These are phyloP conservation scores for Zymoseptoria passerinii DNA, from an alignment of 2,329 filamentous ascomycete genomes.

Conservation along the genomic window DNA sequence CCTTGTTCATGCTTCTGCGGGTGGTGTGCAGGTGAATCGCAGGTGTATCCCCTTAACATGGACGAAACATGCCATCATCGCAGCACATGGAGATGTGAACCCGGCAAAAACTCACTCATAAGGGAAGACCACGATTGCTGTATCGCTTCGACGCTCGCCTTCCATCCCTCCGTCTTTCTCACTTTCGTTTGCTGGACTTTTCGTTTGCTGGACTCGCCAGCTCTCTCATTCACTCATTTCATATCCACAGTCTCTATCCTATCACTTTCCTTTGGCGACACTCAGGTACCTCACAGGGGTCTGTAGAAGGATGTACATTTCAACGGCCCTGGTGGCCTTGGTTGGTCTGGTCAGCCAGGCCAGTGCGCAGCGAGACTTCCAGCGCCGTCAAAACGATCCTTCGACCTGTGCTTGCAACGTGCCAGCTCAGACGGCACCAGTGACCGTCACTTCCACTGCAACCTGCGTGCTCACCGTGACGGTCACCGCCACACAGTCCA, in stretches of 20 bases:
- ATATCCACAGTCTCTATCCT: constrained; percentile 15
- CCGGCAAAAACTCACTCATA: too few species aligned
- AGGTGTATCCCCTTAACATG: background rate
- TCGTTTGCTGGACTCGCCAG: background rate
- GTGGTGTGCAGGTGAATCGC: background rate
- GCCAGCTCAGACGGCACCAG: constrained; percentile 13
- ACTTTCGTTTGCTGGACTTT: background rate
- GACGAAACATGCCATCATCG: background rate
- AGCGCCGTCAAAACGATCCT: constrained; percentile 35
- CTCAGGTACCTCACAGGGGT: constrained; percentile 13
- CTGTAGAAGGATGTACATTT: constrained; percentile 25
- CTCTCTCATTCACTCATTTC: background rate
- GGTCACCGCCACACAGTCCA: background rate
- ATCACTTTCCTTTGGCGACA: constrained; percentile 16
- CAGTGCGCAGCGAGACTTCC: constrained; percentile 42
- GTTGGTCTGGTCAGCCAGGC: constrained; percentile 40
- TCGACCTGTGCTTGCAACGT: constrained; percentile 11
- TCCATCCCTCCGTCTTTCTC: background rate
- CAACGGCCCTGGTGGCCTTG: constrained; percentile 34
- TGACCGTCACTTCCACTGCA: constrained; percentile 7
- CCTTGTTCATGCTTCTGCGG: background rate
- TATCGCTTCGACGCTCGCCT: background rate
- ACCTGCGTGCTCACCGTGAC: constrained; percentile 1
- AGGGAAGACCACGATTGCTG: background rate
- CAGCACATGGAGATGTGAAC: background rate